A percentile compares a stretch with the other conserved stretches of the same genome.
Conservation (phyloP, 345 rosid species). For the Aegle marmelos region DNA sequence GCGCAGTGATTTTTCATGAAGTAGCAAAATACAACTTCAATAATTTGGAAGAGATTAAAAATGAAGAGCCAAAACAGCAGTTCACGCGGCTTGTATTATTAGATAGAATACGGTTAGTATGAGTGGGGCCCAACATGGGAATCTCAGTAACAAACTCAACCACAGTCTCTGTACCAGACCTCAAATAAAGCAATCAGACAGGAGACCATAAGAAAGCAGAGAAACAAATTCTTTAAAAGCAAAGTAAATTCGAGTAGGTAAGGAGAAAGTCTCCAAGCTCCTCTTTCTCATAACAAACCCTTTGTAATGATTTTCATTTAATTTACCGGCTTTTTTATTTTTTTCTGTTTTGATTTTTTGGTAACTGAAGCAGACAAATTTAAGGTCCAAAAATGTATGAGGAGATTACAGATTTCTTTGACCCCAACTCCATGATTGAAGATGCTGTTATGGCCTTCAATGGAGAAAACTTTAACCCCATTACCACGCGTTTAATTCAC, state of each 20-base stretch:
- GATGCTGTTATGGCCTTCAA: slow-evolving; percentile 25
- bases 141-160: slow-evolving; percentile 20
- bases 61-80: background rate
- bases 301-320: no score
- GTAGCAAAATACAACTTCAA: no score
- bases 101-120: slow-evolving; percentile 16
- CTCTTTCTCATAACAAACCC: no score
- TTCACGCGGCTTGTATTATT: background rate
- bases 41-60: no score
- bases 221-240: no score
- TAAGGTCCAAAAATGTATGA: slow-evolving; percentile 34
- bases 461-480: background rate
- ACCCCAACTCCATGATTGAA: slow-evolving; percentile 34
- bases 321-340: background rate
- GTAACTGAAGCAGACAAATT: background rate
- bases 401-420: slow-evolving; percentile 39
- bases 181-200: no score
- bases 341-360: background rate
- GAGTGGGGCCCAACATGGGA: slow-evolving; percentile 37
- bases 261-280: no score
- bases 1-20: no score
- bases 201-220: no score
- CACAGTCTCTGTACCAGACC: background rate
- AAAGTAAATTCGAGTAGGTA: no score
- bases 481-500: slow-evolving; percentile 26